phyloP scores from a whole-genome alignment of 2,329 filamentous ascomycete genomes.

The Apiospora malaysiana region DNA sequence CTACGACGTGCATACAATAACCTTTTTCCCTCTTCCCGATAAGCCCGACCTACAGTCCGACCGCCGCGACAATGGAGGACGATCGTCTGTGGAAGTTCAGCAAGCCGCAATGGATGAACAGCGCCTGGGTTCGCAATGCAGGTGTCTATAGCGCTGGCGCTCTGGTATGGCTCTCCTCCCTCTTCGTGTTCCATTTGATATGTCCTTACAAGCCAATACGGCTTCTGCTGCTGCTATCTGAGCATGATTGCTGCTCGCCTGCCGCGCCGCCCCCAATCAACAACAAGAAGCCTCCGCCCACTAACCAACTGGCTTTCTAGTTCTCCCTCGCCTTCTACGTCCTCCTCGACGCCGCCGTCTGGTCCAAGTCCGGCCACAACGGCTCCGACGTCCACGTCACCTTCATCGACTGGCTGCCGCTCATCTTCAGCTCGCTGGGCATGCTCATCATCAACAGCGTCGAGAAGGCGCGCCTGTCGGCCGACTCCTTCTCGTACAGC shows the following conservation, averaged over 20 bases:
- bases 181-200: neutral
- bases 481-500: constrained; percentile 67
- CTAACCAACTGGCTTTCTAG: constrained; percentile 41
- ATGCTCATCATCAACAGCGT: constrained; percentile 77
- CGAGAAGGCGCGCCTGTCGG: constrained; percentile 68
- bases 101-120: constrained; percentile 71
- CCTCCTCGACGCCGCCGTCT: constrained; percentile 71
- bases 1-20: neutral
- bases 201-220: neutral
- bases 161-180: constrained; percentile 55
- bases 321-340: constrained; percentile 73
- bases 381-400: constrained; percentile 66
- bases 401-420: constrained; percentile 73
- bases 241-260: neutral
- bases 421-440: constrained; percentile 69
- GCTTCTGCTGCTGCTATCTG: neutral
- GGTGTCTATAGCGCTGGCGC: constrained; percentile 69
- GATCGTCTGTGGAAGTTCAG: constrained; percentile 72
- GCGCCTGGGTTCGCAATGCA: constrained; percentile 65
- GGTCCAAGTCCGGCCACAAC: constrained; percentile 67
- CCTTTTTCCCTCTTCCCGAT: neutral
- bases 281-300: constrained; percentile 23
- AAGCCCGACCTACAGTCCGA: neutral
- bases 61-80: constrained; percentile 58
- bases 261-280: neutral